Conservation (phyloP, 768 basidiomycete species). For the Kwoniella shandongensis region DNA sequence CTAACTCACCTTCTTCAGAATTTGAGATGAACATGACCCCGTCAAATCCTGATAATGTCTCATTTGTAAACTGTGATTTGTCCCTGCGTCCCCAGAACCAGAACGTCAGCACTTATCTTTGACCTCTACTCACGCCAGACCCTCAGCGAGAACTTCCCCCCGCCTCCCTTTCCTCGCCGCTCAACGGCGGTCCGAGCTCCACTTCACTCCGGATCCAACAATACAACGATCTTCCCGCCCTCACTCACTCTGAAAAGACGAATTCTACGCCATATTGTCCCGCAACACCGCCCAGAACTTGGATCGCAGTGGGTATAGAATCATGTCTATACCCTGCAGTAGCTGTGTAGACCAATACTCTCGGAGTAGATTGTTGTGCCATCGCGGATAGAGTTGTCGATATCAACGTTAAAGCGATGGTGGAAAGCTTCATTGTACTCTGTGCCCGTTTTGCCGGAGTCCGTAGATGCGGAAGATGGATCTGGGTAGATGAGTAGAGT, state of each 20-base stretch:
- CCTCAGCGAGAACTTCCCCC: not conserved
- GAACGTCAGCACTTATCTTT: not conserved
- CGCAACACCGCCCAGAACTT: conserved; percentile 59
- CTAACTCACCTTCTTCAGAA: conserved; percentile 63
- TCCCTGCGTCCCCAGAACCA: conserved; percentile 54
- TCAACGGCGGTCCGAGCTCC: too few species aligned
- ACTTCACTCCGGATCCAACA: too few species aligned
- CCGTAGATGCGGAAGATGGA: too few species aligned
- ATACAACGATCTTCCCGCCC: too few species aligned
- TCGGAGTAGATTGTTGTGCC: conserved; percentile 25
- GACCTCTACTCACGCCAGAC: not conserved
- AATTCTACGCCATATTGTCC: conserved; percentile 61
- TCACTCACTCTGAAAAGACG: conserved; percentile 63
- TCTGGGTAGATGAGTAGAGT: too few species aligned
- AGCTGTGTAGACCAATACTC: conserved; percentile 64
- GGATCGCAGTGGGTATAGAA: conserved; percentile 70
- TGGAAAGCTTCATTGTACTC: too few species aligned
- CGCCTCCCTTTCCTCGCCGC: not conserved
- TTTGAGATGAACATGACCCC: conserved; percentile 69
- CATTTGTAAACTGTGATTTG: conserved; percentile 60
- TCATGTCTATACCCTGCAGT: conserved; percentile 69
- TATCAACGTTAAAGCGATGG: too few species aligned
- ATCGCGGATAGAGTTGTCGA: too few species aligned
- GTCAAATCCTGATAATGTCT: conserved; percentile 62
- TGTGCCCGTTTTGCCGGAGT: too few species aligned